Evolutionary conservation across 2,329 filamentous ascomycete species (phyloP).

Genomic region (Beauveria bassiana): DNA sequence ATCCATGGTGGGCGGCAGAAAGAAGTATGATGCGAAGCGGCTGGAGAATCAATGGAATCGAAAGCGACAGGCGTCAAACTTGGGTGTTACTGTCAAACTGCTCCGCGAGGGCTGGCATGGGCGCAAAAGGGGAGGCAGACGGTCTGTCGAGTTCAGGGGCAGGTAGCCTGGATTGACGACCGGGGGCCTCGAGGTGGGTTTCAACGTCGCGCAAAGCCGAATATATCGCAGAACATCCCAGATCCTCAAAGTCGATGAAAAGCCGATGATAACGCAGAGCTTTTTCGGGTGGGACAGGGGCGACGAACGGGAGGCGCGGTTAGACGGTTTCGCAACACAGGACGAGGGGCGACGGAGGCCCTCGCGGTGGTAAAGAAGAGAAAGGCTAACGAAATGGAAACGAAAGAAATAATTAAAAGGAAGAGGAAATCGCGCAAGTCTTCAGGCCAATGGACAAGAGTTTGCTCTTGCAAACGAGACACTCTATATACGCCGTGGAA

Average conservation of each 20-base stretch:
- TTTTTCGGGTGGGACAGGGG: neutral
- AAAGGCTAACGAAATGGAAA: neutral
- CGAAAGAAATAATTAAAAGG: neutral
- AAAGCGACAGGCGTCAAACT: neutral
- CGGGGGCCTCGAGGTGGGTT: neutral
- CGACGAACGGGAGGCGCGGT: neutral
- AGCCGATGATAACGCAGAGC: neutral
- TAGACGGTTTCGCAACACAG: neutral
- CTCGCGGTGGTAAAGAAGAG: neutral
- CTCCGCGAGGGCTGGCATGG: neutral
- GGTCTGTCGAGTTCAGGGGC: constrained; percentile 1
- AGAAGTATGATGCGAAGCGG: neutral
- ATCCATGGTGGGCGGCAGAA: constrained; percentile 39
- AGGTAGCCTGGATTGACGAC: neutral
- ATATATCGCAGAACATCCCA: neutral
- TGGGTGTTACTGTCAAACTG: neutral
- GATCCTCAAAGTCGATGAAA: neutral
- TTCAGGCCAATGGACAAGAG: neutral
- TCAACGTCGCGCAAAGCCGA: neutral
- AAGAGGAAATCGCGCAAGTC: neutral
- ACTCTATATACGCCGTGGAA: neutral
- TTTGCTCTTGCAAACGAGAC: neutral
- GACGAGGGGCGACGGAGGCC: neutral
- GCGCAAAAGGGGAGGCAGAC: neutral
- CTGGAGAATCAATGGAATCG: neutral